These are phyloP conservation scores for Cyclospora cayetanensis DNA, from an alignment of 169 alveolate species.

Conservation along the genomic window DNA sequence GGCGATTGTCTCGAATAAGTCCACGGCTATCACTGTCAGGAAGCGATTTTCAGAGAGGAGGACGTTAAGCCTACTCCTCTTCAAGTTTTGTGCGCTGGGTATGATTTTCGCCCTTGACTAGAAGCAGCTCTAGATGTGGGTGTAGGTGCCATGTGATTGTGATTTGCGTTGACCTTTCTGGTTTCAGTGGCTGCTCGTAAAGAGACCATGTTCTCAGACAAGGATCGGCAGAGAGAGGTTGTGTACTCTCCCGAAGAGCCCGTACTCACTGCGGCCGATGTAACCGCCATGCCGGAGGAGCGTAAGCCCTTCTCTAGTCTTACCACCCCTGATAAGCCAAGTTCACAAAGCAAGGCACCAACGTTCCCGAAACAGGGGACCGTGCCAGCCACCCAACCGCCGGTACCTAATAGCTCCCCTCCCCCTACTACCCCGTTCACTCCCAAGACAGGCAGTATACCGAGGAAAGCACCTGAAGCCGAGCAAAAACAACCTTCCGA, in stretches of 20 bases:
- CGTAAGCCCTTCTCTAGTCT: constrained; percentile 42
- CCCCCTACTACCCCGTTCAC: neutral
- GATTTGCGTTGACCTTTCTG: too few species aligned
- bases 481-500: neutral
- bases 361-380: neutral
- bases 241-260: neutral
- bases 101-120: too few species aligned
- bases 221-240: neutral
- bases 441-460: neutral
- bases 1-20: too few species aligned
- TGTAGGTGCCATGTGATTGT: too few species aligned
- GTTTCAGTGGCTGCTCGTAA: neutral
- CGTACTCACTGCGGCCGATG: neutral
- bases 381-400: neutral
- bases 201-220: neutral
- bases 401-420: neutral
- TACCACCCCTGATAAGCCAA: neutral
- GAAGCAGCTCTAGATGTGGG: too few species aligned
- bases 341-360: neutral
- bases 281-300: neutral
- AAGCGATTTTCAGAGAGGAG: too few species aligned
- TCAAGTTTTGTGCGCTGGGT: too few species aligned
- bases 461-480: neutral
- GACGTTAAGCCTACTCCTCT: too few species aligned
- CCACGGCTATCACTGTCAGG: too few species aligned